phyloP scores from a whole-genome alignment of 768 basidiomycete species.

The Termitomyces bulborhizus region DNA sequence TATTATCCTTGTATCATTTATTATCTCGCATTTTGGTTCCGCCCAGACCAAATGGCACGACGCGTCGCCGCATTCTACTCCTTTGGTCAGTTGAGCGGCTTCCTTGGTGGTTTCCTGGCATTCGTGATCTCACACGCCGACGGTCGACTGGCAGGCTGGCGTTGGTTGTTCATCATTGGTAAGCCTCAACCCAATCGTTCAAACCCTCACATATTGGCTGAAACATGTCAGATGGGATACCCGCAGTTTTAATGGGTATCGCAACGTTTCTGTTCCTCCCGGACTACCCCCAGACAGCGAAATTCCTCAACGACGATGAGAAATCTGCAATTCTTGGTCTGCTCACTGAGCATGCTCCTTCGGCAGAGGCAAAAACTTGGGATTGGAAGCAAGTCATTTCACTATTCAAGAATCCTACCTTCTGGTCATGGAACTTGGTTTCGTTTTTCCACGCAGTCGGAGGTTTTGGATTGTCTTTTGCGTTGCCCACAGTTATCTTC shows the following conservation, averaged over 20 bases:
- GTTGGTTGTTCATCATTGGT: conserved; percentile 13
- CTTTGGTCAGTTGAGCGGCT: conserved; percentile 12
- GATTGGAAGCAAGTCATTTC: conserved; percentile 4
- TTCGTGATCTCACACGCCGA: conserved; percentile 11
- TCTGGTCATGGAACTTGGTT: conserved; percentile 7
- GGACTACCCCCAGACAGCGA: conserved; percentile 11
- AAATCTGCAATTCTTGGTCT: conserved; percentile 3
- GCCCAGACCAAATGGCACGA: conserved; percentile 6
- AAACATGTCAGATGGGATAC: conserved; percentile 5
- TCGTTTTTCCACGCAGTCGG: conserved; percentile 12
- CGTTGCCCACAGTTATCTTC: conserved; percentile 9
- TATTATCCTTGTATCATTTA: conserved; percentile 13
- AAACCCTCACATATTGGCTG: background rate
- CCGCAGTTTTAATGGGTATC: conserved; percentile 9
- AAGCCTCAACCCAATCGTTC: background rate
- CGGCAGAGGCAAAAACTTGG: conserved; percentile 9
- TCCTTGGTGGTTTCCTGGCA: conserved; percentile 9
- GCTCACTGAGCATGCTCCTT: conserved; percentile 6
- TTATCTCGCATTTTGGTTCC: conserved; percentile 14
- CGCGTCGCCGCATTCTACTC: conserved; percentile 11
- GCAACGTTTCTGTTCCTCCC: conserved; percentile 8
- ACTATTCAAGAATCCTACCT: conserved; percentile 8
- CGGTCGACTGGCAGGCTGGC: conserved; percentile 11
- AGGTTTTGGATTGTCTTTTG: conserved; percentile 10
- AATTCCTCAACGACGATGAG: conserved; percentile 6